Evolutionary conservation across 73 alveolate species (phyloP).

Genomic region (Paramecium sexaurelia): DNA sequence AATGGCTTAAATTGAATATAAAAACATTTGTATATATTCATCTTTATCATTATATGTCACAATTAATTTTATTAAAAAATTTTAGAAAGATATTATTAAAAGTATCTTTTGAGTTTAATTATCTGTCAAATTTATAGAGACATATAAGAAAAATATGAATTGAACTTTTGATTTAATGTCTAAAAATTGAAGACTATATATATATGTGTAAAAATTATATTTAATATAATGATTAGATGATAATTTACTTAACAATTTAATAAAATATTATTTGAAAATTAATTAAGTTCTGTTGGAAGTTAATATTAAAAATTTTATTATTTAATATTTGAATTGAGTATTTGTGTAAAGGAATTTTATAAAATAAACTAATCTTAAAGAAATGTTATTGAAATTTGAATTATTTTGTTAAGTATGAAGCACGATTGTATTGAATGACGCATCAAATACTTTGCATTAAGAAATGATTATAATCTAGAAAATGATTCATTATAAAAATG

Average conservation of each 20-base stretch:
- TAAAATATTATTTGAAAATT: background rate
- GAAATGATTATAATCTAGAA: background rate
- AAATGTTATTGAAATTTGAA: background rate
- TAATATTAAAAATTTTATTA: background rate
- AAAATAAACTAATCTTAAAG: background rate
- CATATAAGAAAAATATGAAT: too few species aligned
- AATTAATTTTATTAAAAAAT: too few species aligned
- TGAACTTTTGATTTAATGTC: too few species aligned
- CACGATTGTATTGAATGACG: background rate
- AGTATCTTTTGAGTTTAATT: too few species aligned
- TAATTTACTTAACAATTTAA: background rate
- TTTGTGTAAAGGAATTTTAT: background rate
- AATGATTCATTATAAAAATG: constrained; percentile 18
- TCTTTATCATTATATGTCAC: too few species aligned
- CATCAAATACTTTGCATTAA: background rate
- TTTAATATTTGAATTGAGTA: background rate
- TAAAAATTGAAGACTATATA: too few species aligned
- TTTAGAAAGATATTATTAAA: too few species aligned
- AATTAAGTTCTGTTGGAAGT: background rate
- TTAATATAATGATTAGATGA: background rate
- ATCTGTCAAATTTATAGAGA: too few species aligned
- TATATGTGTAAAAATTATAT: too few species aligned
- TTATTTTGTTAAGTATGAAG: background rate
- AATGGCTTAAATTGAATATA: too few species aligned
- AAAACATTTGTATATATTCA: too few species aligned